Percentiles rank a stretch among this genome's conserved stretches.
phyloP scores from a whole-genome alignment of 2,329 filamentous ascomycete genomes.

The Scorias spongiosa region DNA sequence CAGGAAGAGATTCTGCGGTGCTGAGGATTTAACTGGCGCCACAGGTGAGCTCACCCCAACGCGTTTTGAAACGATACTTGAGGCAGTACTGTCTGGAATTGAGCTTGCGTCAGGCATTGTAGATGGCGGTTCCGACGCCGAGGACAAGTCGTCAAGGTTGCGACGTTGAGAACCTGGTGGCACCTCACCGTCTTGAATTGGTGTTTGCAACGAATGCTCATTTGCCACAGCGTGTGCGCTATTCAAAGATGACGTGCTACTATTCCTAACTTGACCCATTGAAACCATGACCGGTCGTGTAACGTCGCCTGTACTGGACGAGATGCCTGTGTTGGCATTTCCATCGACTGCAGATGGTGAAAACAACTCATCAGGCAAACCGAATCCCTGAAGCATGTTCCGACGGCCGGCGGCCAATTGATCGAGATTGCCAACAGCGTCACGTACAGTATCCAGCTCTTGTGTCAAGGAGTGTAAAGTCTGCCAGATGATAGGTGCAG shows the following conservation, averaged over 20 bases:
- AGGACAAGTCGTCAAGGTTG: background rate
- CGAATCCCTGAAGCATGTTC: slow-evolving; percentile 32
- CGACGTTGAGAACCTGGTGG: too few relatives aligned
- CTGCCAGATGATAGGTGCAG: slow-evolving; percentile 26
- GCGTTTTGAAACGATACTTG: background rate
- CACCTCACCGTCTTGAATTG: too few relatives aligned
- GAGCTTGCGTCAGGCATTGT: slow-evolving; percentile 4
- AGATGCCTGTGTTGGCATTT: background rate
- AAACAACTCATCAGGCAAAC: slow-evolving; percentile 10
- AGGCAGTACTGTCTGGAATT: slow-evolving; percentile 1
- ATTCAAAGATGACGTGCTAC: slow-evolving; percentile 9
- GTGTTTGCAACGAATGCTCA: slow-evolving; percentile 1
- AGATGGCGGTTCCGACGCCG: background rate
- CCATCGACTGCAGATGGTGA: background rate
- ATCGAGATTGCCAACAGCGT: slow-evolving; percentile 31
- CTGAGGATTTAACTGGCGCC: slow-evolving; percentile 1
- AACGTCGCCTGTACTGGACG: background rate
- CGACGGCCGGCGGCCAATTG: slow-evolving; percentile 33
- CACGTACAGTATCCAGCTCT: slow-evolving; percentile 29
- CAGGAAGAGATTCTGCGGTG: slow-evolving; percentile 13
- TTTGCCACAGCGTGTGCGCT: slow-evolving; percentile 9
- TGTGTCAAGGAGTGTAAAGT: slow-evolving; percentile 26
- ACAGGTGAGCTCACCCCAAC: slow-evolving; percentile 2
- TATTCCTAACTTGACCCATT: slow-evolving; percentile 8
- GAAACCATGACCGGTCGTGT: background rate